These are phyloP conservation scores for Fagus crenata DNA, from an alignment of 306 rosid species.

Conservation along the genomic window DNA sequence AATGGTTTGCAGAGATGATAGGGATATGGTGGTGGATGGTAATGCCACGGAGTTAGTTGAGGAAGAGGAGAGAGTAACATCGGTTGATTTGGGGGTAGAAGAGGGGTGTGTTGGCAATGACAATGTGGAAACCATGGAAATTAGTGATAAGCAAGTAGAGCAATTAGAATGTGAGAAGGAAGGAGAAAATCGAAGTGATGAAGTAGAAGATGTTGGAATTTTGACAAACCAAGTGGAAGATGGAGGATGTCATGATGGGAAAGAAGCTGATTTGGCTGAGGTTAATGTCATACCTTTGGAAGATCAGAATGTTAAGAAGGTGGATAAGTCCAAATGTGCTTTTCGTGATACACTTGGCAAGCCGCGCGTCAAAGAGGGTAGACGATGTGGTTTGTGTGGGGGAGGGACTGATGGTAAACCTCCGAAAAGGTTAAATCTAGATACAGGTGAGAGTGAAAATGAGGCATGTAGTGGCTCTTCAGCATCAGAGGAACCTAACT, in stretches of 20 bases:
- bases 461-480: slow-evolving; percentile 83
- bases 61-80: slow-evolving; percentile 37
- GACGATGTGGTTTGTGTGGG: slow-evolving; percentile 94
- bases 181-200: slow-evolving; percentile 40
- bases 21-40: slow-evolving; percentile 37
- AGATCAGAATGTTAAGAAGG: slow-evolving; percentile 33
- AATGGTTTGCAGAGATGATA: slow-evolving; percentile 28
- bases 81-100: slow-evolving; percentile 36
- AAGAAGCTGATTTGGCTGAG: slow-evolving; percentile 27
- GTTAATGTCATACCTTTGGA: slow-evolving; percentile 36
- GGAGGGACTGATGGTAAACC: slow-evolving; percentile 90
- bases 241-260: slow-evolving; percentile 43
- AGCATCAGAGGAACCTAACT: slow-evolving; percentile 75
- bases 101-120: slow-evolving; percentile 35
- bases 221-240: slow-evolving; percentile 37
- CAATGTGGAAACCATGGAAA: slow-evolving; percentile 35
- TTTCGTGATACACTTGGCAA: slow-evolving; percentile 38
- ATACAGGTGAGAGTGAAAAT: slow-evolving; percentile 75
- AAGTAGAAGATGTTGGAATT: slow-evolving; percentile 39
- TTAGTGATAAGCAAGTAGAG: slow-evolving; percentile 42
- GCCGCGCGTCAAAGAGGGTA: slow-evolving; percentile 71
- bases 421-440: slow-evolving; percentile 69
- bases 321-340: slow-evolving; percentile 35
- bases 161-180: slow-evolving; percentile 43
- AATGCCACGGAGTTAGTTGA: slow-evolving; percentile 17